These are phyloP conservation scores for Insectozyma bohioensis DNA, from an alignment of 1,139 yeast genomes.

Conservation along the genomic window DNA sequence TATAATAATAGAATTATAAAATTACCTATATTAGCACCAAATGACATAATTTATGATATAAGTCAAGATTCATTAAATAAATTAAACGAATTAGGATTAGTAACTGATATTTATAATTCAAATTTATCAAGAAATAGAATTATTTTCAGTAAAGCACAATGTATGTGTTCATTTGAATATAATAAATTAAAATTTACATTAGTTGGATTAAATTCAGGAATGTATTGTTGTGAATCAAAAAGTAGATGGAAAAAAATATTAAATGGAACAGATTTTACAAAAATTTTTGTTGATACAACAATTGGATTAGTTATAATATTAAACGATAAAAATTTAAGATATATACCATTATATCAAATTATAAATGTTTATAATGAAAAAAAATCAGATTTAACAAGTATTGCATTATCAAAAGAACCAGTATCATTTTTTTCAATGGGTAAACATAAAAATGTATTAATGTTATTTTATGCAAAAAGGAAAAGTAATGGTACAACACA, in stretches of 20 bases:
- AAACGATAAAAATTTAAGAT: constrained; percentile 57
- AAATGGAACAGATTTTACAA: constrained; percentile 53
- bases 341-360: constrained; percentile 56
- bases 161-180: constrained; percentile 27
- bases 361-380: constrained; percentile 38
- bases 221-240: constrained; percentile 50
- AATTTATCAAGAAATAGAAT: constrained; percentile 24
- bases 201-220: constrained; percentile 37
- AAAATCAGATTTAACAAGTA: constrained; percentile 29
- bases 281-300: constrained; percentile 58
- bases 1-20: constrained; percentile 51
- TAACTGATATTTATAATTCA: constrained; percentile 29
- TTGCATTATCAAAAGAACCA: constrained; percentile 38
- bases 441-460: constrained; percentile 55
- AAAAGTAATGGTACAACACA: constrained; percentile 46
- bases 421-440: constrained; percentile 60
- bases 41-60: constrained; percentile 56
- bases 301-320: constrained; percentile 60
- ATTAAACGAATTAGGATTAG: constrained; percentile 23
- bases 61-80: constrained; percentile 21
- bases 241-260: constrained; percentile 64
- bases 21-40: constrained; percentile 60
- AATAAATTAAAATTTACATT: constrained; percentile 27
- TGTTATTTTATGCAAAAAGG: constrained; percentile 56
- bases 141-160: constrained; percentile 27